Evolutionary conservation across 2,329 filamentous ascomycete species (phyloP).

Genomic region (Gliomastix tumulicola): DNA sequence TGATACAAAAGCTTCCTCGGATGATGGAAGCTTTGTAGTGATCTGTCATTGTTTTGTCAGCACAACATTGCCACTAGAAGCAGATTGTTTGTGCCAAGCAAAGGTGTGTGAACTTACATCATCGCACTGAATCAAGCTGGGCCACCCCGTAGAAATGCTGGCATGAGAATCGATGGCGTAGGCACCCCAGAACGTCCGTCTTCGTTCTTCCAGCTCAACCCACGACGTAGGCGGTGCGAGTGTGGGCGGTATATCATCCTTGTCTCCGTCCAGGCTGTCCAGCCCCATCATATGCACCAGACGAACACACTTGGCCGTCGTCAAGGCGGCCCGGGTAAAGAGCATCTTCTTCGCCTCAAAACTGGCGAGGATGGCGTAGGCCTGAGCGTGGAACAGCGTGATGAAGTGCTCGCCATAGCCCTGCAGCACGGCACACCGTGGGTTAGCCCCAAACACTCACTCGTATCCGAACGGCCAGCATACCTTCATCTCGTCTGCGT

Average conservation of each 20-base stretch:
- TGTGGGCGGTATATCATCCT: conserved; percentile 64
- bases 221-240: conserved; percentile 69
- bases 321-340: conserved; percentile 83
- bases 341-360: conserved; percentile 83
- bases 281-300: conserved; percentile 80
- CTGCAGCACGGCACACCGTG: too few relatives aligned
- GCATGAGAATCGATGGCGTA: conserved; percentile 81
- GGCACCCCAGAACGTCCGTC: conserved; percentile 78
- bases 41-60: conserved; percentile 36
- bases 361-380: conserved; percentile 66
- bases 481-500: conserved; percentile 77
- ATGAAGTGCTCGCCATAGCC: conserved; percentile 76
- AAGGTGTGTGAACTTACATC: conserved; percentile 41
- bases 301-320: conserved; percentile 62
- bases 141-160: conserved; percentile 87
- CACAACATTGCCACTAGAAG: too few relatives aligned
- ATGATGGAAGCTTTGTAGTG: conserved; percentile 70
- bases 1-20: conserved; percentile 67
- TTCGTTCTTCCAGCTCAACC: conserved; percentile 69
- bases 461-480: conserved; percentile 5
- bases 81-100: too few relatives aligned
- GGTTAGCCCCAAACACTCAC: not conserved
- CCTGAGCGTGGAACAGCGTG: conserved; percentile 71
- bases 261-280: conserved; percentile 64
- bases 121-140: conserved; percentile 67